phyloP scores from a whole-genome alignment of 192 early-diverging fungal species.

The Entomortierella chlamydospora region DNA sequence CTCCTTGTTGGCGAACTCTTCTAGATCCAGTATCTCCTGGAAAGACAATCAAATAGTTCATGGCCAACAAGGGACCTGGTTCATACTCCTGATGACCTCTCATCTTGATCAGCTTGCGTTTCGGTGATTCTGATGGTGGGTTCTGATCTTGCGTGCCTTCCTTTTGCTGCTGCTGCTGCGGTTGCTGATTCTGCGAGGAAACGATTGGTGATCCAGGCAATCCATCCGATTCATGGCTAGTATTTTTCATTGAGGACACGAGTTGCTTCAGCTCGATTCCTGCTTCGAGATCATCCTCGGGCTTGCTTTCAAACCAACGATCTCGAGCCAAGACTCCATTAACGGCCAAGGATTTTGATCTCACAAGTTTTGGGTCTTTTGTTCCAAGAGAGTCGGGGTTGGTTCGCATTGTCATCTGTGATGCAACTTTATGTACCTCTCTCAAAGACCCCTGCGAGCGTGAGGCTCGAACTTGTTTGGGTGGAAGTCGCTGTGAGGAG shows the following conservation, averaged over 20 bases:
- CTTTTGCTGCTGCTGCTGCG: neutral
- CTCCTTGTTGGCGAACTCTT: constrained; percentile 31
- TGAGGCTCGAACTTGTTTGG: neutral
- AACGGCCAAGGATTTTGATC: neutral
- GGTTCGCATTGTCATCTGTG: constrained; percentile 17
- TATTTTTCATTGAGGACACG: neutral
- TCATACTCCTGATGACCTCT: constrained; percentile 45
- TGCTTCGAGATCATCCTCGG: constrained; percentile 6
- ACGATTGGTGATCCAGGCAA: neutral
- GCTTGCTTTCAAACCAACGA: neutral
- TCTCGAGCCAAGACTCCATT: too few relatives aligned
- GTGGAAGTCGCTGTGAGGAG: neutral
- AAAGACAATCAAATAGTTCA: constrained; percentile 49
- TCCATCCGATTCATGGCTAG: neutral
- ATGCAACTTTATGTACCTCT: constrained; percentile 25
- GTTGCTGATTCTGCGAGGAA: neutral
- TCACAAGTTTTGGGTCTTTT: neutral
- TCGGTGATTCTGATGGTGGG: neutral
- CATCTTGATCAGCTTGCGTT: constrained; percentile 32
- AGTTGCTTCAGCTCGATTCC: constrained; percentile 16
- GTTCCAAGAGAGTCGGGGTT: neutral
- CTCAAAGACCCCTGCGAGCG: constrained; percentile 33
- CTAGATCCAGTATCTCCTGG: constrained; percentile 42
- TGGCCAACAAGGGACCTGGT: constrained; percentile 42
- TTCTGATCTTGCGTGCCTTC: too few relatives aligned